Base-by-base conservation (phyloP, 2,329 filamentous ascomycete genomes). In the Ampelomyces quisqualis region DNA sequence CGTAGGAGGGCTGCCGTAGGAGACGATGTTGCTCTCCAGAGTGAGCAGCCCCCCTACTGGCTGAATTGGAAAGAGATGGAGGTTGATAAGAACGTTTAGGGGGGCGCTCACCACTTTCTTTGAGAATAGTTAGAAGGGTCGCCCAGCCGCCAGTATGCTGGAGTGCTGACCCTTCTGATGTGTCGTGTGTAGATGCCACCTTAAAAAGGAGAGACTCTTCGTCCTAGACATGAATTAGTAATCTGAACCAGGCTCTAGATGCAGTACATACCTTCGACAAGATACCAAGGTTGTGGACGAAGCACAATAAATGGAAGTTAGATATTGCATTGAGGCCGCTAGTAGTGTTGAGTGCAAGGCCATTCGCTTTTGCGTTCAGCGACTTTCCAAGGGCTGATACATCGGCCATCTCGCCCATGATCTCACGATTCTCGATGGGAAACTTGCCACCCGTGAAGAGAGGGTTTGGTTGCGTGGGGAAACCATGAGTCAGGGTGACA, bases 61-160 rank as follows among this genome's bases (percentile, higher is more conserved):
- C 63, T 55, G 64, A 54, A 49, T 62, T 54, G 49, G 60, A 51
- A 37, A 47, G 42, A 43, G 50, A 40, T 31, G 61, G 51, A 45
- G 53, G 55, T 39, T 51, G 49, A 56, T 54, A 60, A 37, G 64
- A 64, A 68, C 77, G 86, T 79, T 93, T 94, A 71, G 84, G 84
- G 81, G 85, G 82, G 82, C 85, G 85, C 87, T 95, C 90, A 95
- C 90, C 89, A 80, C 88, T 90, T 82, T 90, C 87, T 83, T 93
- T 83, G 74, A 97, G 81, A 69, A 98, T 95, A 70, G 87, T 85
- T 72, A 91, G 79, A 64, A 98, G 78, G 45, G 89, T 97, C 70
- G 90, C 87, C 93, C 93, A 98, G 63, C 93, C 93, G 64, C 85
- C 80, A 58, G 86, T 90, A 58, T 89, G 85, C 70, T 90, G 82